Conservation (phyloP, 352 stramenopile species). For the Proteromonas lacertae region DNA sequence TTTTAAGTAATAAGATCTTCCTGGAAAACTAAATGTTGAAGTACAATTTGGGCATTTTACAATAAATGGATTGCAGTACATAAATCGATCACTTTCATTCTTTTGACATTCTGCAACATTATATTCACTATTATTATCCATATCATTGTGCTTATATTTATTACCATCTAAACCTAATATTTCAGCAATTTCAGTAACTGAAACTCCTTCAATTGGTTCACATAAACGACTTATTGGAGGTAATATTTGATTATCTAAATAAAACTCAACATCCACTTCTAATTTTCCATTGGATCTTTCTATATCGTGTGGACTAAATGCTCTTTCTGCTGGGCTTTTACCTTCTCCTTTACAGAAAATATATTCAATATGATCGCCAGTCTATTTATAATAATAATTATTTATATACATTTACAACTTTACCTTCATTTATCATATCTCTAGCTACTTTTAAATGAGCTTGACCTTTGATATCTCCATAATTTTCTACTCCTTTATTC, state of each 20-base stretch:
- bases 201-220: conserved; percentile 88
- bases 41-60: conserved; percentile 18
- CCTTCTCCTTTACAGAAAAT: conserved; percentile 46
- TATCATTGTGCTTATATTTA: conserved; percentile 32
- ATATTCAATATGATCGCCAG: conserved; percentile 90
- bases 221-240: conserved; percentile 84
- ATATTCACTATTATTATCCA: conserved; percentile 7
- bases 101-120: conserved; percentile 33
- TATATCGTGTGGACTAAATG: conserved; percentile 43
- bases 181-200: conserved; percentile 55
- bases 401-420: conserved; percentile 72
- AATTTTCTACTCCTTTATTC: conserved; percentile 89
- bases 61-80: conserved; percentile 29
- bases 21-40: too few species aligned
- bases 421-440: conserved; percentile 59
- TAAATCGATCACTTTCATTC: conserved; percentile 44
- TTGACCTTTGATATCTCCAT: conserved; percentile 70
- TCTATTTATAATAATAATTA: too few species aligned
- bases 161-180: conserved; percentile 73
- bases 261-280: conserved; percentile 25
- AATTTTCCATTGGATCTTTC: conserved; percentile 26
- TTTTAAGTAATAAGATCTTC: too few species aligned
- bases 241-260: conserved; percentile 76
- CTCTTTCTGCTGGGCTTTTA: conserved; percentile 13
- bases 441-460: conserved; percentile 87